Evolutionary conservation across 108 stramenopile species (phyloP).

Genomic region (Nitzschia palea): DNA sequence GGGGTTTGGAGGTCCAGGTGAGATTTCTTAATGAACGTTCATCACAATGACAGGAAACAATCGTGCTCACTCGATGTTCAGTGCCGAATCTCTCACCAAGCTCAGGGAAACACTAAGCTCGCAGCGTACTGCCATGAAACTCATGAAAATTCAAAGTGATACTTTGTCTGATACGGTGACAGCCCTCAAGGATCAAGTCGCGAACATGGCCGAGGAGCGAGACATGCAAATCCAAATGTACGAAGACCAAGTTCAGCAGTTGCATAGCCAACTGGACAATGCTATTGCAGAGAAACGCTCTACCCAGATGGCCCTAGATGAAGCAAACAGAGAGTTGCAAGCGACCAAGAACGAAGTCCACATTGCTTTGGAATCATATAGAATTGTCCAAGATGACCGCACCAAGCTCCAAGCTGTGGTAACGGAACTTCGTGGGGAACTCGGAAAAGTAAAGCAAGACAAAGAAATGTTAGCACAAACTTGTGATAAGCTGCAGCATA

Average conservation of each 20-base stretch:
- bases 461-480: neutral
- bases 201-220: constrained; percentile 5
- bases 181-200: constrained; percentile 3
- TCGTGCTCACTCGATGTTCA: neutral
- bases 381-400: neutral
- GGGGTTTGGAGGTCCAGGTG: constrained; percentile 8
- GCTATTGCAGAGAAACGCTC: neutral
- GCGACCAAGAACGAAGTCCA: neutral
- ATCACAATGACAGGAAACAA: neutral
- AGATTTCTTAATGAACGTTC: neutral
- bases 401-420: neutral
- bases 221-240: constrained; percentile 5
- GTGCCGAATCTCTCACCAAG: constrained; percentile 4
- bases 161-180: constrained; percentile 7
- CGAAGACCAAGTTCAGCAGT: constrained; percentile 22
- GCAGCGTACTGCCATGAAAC: neutral
- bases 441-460: neutral
- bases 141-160: constrained; percentile 6
- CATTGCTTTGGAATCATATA: neutral
- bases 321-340: constrained; percentile 11
- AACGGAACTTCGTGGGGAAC: neutral
- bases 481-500: neutral
- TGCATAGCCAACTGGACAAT: constrained; percentile 4
- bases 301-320: constrained; percentile 9
- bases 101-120: neutral